Percentiles rank a stretch among this genome's conserved stretches.
These are phyloP conservation scores for Botryotinia convoluta DNA, from an alignment of 2,329 filamentous ascomycete species.

Conservation along the genomic window DNA sequence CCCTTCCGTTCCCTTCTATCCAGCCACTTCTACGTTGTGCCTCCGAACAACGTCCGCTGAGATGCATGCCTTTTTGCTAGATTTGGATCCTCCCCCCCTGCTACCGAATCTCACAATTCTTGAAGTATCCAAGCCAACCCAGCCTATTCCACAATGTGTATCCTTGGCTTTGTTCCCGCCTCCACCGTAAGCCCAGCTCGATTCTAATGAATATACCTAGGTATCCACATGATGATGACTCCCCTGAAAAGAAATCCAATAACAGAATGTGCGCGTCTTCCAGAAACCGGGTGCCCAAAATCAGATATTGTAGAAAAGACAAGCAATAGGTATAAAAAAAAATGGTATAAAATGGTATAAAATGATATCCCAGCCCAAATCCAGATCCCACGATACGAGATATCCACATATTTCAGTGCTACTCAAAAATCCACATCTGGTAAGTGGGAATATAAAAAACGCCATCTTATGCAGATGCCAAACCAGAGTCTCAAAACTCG, in stretches of 20 bases:
- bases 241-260: neutral
- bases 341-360: slow-evolving; percentile 16
- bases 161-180: neutral
- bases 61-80: neutral
- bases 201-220: neutral
- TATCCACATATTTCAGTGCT: neutral
- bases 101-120: neutral
- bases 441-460: slow-evolving; percentile 13
- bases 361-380: neutral
- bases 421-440: slow-evolving; percentile 13
- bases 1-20: neutral
- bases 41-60: slow-evolving; percentile 8
- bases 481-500: slow-evolving; percentile 17
- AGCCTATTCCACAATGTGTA: neutral
- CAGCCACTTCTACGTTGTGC: slow-evolving; percentile 6
- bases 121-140: neutral
- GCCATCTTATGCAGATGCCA: slow-evolving; percentile 21
- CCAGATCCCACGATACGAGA: neutral
- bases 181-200: neutral
- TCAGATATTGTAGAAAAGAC: slow-evolving; percentile 11
- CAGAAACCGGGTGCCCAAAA: slow-evolving; percentile 7
- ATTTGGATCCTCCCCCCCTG: neutral
- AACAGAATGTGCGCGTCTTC: neutral
- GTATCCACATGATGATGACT: neutral
- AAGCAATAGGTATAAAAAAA: slow-evolving; percentile 10